Conservation (phyloP, 306 rosid species). For the Quercus robur region DNA sequence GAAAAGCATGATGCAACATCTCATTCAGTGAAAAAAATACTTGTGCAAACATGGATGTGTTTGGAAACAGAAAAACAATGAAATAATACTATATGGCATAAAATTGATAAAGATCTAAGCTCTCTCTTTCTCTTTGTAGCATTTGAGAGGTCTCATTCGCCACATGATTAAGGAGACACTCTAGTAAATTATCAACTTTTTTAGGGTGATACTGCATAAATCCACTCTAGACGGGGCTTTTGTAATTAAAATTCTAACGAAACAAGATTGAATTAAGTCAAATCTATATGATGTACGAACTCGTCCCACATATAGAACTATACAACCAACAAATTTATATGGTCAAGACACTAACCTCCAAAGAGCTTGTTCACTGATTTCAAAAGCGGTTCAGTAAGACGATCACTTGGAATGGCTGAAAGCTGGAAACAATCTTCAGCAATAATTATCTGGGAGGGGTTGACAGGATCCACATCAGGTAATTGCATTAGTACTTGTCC, state of each 20-base stretch:
- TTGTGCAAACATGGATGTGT: background rate
- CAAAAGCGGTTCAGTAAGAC: constrained; percentile 29
- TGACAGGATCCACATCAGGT: constrained; percentile 35
- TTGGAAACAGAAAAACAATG: no score
- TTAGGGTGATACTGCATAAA: no score
- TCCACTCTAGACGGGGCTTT: no score
- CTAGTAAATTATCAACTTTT: no score
- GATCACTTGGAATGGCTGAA: constrained; percentile 52
- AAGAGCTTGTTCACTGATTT: constrained; percentile 57
- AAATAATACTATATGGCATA: no score
- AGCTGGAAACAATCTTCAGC: constrained; percentile 90
- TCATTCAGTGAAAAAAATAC: background rate
- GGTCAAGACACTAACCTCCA: constrained; percentile 53
- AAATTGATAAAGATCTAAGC: no score
- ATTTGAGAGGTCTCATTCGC: no score
- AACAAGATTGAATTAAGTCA: background rate
- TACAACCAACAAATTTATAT: background rate
- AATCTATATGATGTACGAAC: background rate
- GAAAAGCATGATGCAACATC: constrained; percentile 1
- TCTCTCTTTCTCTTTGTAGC: no score
- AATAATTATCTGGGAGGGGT: constrained; percentile 55
- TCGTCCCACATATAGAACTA: background rate
- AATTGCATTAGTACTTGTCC: constrained; percentile 59
- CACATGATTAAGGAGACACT: no score
- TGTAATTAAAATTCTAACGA: no score